Evolutionary conservation across 2,329 filamentous ascomycete species (phyloP).

Genomic region (Lachnum nothofagi): DNA sequence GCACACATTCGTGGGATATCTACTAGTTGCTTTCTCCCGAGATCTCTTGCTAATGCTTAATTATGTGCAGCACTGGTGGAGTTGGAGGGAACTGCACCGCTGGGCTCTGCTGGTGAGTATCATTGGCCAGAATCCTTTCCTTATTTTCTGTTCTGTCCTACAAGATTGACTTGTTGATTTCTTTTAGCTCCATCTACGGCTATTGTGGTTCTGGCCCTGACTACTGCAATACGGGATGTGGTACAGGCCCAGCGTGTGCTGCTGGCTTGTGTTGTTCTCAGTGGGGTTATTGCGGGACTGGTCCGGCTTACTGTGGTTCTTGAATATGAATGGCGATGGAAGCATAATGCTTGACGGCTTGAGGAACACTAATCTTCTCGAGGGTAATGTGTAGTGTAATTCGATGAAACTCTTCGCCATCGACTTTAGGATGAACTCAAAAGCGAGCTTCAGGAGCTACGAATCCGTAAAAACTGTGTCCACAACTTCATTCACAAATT

Average conservation of each 20-base stretch:
- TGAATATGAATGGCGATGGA: neutral
- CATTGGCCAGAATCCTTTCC: no score
- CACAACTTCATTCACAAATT: no score
- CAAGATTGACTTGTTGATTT: neutral
- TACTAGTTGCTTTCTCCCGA: no score
- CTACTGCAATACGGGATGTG: neutral
- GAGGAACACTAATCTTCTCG: no score
- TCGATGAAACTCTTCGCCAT: no score
- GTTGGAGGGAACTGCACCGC: neutral
- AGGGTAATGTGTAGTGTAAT: neutral
- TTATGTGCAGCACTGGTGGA: neutral
- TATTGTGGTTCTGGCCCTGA: neutral
- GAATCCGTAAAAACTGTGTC: no score
- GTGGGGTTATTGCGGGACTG: neutral
- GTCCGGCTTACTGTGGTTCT: neutral
- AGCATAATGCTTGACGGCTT: neutral
- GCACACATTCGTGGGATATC: no score
- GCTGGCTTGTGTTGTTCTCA: neutral
- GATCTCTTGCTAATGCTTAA: no score
- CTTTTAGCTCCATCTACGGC: neutral
- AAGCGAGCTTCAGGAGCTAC: no score
- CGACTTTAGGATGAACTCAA: no score
- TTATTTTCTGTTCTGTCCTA: no score
- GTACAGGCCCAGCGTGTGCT: neutral
- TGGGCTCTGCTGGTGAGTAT: neutral